Conservation (phyloP, 2,329 filamentous ascomycete species). For the Penicillium sp. region DNA sequence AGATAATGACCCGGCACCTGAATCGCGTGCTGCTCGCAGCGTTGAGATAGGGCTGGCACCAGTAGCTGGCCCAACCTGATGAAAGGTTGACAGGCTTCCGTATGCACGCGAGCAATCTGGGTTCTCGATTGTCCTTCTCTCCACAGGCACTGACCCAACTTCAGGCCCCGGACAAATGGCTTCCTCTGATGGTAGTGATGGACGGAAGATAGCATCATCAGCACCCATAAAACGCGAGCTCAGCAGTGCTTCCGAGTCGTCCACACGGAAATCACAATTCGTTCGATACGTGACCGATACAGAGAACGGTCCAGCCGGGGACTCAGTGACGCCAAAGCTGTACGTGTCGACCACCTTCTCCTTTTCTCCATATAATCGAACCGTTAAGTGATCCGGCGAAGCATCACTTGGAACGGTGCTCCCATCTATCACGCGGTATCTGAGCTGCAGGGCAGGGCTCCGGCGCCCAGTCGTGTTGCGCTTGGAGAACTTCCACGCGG, state of each 20-base stretch:
- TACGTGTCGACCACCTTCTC: conserved; percentile 67
- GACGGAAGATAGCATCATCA: conserved; percentile 80
- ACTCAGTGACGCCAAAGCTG: conserved; percentile 76
- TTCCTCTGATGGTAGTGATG: conserved; percentile 61
- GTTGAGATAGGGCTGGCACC: conserved; percentile 83
- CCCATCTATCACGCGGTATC: conserved; percentile 70
- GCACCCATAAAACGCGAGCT: conserved; percentile 91
- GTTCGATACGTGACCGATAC: conserved; percentile 78
- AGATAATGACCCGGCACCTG: conserved; percentile 46
- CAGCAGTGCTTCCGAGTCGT: conserved; percentile 82
- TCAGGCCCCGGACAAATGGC: conserved; percentile 43
- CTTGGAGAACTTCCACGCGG: conserved; percentile 79
- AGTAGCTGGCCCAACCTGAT: conserved; percentile 67
- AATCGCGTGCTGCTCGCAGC: conserved; percentile 62
- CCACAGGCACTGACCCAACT: conserved; percentile 68
- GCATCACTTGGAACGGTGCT: conserved; percentile 46
- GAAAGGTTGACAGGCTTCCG: conserved; percentile 82
- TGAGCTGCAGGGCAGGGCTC: conserved; percentile 62
- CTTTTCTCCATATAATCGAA: conserved; percentile 62
- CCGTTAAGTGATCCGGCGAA: conserved; percentile 63
- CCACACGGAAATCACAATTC: conserved; percentile 84
- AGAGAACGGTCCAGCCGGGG: conserved; percentile 77
- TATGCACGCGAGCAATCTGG: conserved; percentile 72
- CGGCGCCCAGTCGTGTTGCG: conserved; percentile 64
- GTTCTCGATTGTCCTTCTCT: conserved; percentile 47